These are phyloP conservation scores for Scenedesmus sp. DNA, from an alignment of 163 green algal species.

Conservation along the genomic window DNA sequence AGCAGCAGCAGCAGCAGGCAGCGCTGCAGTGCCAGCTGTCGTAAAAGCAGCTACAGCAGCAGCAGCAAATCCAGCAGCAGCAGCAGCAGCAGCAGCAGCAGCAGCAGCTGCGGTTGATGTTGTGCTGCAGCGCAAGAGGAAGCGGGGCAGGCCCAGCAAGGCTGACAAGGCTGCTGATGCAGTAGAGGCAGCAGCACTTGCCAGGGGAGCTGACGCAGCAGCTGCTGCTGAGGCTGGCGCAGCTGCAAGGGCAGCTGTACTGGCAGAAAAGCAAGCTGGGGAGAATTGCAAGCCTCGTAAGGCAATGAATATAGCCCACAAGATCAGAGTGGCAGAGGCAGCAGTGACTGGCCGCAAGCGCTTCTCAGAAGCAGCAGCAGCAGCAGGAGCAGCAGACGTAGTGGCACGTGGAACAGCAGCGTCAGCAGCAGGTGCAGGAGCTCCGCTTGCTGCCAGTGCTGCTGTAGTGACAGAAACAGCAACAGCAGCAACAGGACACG, in stretches of 20 bases:
- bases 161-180: background rate
- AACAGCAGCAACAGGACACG: background rate
- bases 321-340: too few species aligned
- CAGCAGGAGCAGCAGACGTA: background rate
- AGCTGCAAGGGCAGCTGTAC: background rate
- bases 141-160: background rate
- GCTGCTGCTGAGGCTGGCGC: slow-evolving; percentile 3
- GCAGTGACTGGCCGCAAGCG: background rate
- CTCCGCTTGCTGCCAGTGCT: background rate
- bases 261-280: background rate
- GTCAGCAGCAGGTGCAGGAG: background rate
- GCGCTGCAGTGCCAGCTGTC: too few species aligned
- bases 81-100: slow-evolving; percentile 13
- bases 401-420: background rate
- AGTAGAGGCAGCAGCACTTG: slow-evolving; percentile 4
- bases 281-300: background rate
- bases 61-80: background rate
- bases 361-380: background rate
- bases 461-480: background rate
- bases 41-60: background rate
- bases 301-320: background rate
- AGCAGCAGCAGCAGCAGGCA: background rate
- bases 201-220: background rate
- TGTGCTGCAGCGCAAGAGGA: background rate
- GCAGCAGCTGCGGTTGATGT: background rate